phyloP scores from a whole-genome alignment of 169 alveolate genomes.

The Amoebophrya sp. region DNA sequence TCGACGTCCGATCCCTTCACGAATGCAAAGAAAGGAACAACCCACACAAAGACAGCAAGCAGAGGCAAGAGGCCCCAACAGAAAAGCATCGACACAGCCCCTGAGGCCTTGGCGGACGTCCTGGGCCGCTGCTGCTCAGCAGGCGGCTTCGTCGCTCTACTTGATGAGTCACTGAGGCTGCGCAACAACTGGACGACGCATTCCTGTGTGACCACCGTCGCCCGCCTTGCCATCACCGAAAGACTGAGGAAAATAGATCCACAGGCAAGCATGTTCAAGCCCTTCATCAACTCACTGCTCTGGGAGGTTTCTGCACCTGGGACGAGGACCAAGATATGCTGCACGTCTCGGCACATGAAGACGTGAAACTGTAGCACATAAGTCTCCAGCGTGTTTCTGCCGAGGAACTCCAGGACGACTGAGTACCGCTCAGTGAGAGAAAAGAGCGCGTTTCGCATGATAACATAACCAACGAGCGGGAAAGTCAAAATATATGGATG shows the following conservation, averaged over 20 bases:
- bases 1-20: too few relatives aligned
- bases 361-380: slow-evolving; percentile 19
- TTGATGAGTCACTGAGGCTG: too few relatives aligned
- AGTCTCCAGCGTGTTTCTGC: not conserved
- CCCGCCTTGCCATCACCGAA: not conserved
- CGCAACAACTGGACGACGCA: not conserved
- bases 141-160: too few relatives aligned
- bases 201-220: not conserved
- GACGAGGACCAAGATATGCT: not conserved
- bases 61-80: too few relatives aligned
- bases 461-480: not conserved
- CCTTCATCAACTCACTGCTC: not conserved
- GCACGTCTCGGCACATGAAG: not conserved
- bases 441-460: not conserved
- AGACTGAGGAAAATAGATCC: not conserved
- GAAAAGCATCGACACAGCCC: too few relatives aligned
- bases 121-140: too few relatives aligned
- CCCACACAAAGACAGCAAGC: too few relatives aligned
- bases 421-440: not conserved
- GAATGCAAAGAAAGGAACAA: too few relatives aligned
- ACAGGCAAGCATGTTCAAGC: not conserved
- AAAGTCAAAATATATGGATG: not conserved
- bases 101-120: too few relatives aligned
- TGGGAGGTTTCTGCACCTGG: not conserved
- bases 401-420: not conserved